Percentiles rank a stretch among this genome's conserved stretches.
Conservation (phyloP, 441 rosid genomes). For the Gossypium schwendimanii region DNA sequence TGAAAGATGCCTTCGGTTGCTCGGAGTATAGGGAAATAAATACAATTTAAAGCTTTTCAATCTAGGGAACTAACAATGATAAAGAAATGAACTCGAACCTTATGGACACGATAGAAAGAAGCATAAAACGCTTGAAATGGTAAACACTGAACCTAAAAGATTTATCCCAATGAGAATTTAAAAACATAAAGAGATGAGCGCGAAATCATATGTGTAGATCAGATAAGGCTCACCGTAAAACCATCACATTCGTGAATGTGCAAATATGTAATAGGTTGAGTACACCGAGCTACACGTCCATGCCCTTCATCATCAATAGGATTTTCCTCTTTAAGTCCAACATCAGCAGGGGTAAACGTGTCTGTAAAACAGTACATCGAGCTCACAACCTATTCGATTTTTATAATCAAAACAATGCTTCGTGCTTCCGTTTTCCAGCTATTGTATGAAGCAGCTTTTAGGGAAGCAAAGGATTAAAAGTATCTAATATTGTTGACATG, state of each 20-base stretch:
- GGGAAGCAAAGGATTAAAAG: too few species aligned
- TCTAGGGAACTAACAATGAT: not conserved
- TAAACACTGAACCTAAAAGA: not conserved
- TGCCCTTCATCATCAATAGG: conserved; percentile 77
- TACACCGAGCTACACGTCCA: conserved; percentile 69
- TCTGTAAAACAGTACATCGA: conserved; percentile 37
- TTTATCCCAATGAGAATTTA: not conserved
- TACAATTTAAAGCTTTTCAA: not conserved
- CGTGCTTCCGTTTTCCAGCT: not conserved
- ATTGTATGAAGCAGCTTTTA: not conserved
- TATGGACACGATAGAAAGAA: not conserved
- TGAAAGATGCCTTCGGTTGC: not conserved
- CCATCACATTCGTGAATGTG: conserved; percentile 58
- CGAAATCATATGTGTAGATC: not conserved
- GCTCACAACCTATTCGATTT: not conserved
- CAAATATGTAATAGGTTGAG: conserved; percentile 77
- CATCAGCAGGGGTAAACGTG: conserved; percentile 59
- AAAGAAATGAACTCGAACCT: not conserved
- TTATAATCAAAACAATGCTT: not conserved
- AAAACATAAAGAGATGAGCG: not conserved
- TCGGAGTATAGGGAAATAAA: not conserved
- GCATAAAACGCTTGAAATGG: not conserved
- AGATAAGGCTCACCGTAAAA: conserved; percentile 56
- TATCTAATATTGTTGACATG: not conserved
- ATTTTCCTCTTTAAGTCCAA: conserved; percentile 62